phyloP scores from a whole-genome alignment of 192 early-diverging fungal species.

The Linderina pennispora region DNA sequence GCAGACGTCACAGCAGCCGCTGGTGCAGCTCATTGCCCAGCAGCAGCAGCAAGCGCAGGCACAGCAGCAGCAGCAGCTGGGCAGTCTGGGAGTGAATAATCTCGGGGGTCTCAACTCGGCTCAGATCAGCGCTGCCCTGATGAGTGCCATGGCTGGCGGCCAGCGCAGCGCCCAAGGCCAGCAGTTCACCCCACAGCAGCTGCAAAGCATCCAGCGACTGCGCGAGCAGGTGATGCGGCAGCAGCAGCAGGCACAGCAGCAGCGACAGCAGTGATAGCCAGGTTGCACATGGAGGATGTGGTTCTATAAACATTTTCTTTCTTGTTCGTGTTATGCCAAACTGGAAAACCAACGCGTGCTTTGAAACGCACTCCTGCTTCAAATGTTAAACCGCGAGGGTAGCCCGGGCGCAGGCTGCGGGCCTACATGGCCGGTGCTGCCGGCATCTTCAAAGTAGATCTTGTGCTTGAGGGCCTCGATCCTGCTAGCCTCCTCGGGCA shows the following conservation, averaged over 20 bases:
- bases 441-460: neutral
- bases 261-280: conserved; percentile 19
- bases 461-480: conserved; percentile 10
- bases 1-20: conserved; percentile 10
- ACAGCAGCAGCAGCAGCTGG: conserved; percentile 12
- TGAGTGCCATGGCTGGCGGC: too few species aligned
- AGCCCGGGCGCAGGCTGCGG: too few species aligned
- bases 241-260: conserved; percentile 32
- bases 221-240: conserved; percentile 22
- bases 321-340: too few species aligned
- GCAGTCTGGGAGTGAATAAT: too few species aligned
- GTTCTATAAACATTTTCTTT: too few species aligned
- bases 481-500: conserved; percentile 9
- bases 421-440: too few species aligned
- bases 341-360: too few species aligned
- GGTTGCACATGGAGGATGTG: too few species aligned
- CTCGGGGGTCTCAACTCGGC: conserved; percentile 17
- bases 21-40: conserved; percentile 2
- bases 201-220: conserved; percentile 28
- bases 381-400: too few species aligned
- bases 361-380: too few species aligned
- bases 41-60: conserved; percentile 16
- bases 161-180: too few species aligned
- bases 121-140: conserved; percentile 17
- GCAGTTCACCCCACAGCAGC: conserved; percentile 26